Percentiles rank a stretch among this genome's conserved stretches.
These are phyloP conservation scores for Suillus subaureus DNA, from an alignment of 768 basidiomycete species.

Conservation along the genomic window DNA sequence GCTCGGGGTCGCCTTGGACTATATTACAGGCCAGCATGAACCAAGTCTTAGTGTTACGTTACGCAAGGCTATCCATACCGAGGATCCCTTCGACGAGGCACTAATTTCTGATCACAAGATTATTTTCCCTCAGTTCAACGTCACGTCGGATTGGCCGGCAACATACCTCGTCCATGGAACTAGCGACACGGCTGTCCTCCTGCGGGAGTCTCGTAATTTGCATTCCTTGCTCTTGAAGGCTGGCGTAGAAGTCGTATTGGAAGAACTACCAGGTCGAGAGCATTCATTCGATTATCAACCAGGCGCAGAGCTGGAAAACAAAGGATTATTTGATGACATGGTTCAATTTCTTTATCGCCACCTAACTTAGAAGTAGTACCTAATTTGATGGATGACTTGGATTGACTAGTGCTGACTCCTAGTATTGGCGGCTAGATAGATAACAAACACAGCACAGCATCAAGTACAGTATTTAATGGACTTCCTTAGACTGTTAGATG, in stretches of 20 bases:
- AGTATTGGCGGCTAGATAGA: not conserved
- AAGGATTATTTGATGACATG: constrained; percentile 38
- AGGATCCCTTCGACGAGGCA: constrained; percentile 27
- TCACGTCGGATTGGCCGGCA: constrained; percentile 44
- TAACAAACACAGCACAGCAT: not conserved
- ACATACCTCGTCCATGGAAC: constrained; percentile 51
- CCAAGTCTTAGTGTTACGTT: constrained; percentile 51
- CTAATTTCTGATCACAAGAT: constrained; percentile 24
- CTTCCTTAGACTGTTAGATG: not conserved
- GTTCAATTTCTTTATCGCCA: constrained; percentile 39
- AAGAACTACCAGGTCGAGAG: constrained; percentile 45
- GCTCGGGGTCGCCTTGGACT: constrained; percentile 58
- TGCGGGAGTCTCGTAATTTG: constrained; percentile 43
- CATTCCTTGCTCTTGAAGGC: constrained; percentile 34
- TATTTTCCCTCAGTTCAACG: constrained; percentile 51
- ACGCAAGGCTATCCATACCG: constrained; percentile 19
- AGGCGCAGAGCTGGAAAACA: constrained; percentile 37
- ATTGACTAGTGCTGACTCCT: not conserved
- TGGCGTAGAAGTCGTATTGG: constrained; percentile 38
- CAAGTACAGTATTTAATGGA: not conserved
- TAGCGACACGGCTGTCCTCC: constrained; percentile 47
- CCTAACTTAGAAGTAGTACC: not conserved
- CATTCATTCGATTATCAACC: constrained; percentile 60
- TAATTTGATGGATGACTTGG: not conserved
- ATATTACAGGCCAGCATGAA: constrained; percentile 47